Conservation (phyloP, 495 filamentous ascomycete species). For the Articulospora tetracladia region DNA sequence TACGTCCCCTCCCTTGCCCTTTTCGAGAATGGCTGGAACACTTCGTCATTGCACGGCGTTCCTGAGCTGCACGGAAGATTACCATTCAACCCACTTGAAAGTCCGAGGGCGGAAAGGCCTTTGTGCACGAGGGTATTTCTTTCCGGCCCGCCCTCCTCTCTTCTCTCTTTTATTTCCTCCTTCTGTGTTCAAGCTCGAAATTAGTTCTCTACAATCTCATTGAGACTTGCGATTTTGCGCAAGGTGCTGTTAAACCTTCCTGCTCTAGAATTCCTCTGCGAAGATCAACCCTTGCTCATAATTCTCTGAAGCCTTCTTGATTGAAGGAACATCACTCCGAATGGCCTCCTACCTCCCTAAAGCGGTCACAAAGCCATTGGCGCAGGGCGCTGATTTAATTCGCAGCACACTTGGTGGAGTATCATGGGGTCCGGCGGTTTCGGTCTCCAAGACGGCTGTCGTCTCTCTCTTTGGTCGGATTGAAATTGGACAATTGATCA, state of each 20-base stretch:
- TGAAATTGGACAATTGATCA: slow-evolving; percentile 35
- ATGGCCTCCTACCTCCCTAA: slow-evolving; percentile 25
- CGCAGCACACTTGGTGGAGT: slow-evolving; percentile 33
- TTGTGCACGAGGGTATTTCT: slow-evolving; percentile 1
- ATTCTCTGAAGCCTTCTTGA: background rate
- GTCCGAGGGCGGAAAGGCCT: background rate
- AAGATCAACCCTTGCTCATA: background rate
- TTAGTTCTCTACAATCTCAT: background rate
- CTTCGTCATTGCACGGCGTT: slow-evolving; percentile 16
- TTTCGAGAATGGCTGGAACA: slow-evolving; percentile 11
- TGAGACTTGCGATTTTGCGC: slow-evolving; percentile 16
- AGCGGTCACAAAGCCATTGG: slow-evolving; percentile 11
- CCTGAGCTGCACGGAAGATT: slow-evolving; percentile 10
- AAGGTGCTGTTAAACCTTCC: background rate
- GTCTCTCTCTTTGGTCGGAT: slow-evolving; percentile 39
- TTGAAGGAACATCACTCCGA: background rate
- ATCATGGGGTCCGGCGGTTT: slow-evolving; percentile 35
- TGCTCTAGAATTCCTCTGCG: background rate
- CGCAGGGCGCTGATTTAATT: slow-evolving; percentile 24
- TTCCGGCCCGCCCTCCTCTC: background rate
- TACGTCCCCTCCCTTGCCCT: slow-evolving; percentile 10
- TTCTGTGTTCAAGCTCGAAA: background rate
- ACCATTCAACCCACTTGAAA: background rate
- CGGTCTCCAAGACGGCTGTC: slow-evolving; percentile 34
- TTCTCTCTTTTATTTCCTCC: background rate